Percentiles rank a stretch among this genome's conserved stretches.
phyloP scores from a whole-genome alignment of 2,329 filamentous ascomycete genomes.

The Stagonosporopsis tanaceti region DNA sequence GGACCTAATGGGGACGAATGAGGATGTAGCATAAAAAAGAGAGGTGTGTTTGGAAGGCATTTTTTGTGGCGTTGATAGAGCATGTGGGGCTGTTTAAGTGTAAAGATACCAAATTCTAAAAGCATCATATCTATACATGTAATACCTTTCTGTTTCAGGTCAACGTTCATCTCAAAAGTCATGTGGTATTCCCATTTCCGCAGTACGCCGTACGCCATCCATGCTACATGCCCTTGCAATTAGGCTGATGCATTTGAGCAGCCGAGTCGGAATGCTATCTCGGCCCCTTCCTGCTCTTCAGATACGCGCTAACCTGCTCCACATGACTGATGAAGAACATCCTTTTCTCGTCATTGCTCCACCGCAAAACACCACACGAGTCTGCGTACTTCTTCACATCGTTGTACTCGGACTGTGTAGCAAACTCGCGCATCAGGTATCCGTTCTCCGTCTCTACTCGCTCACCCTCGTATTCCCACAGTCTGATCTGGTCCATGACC shows the following conservation, averaged over 20 bases:
- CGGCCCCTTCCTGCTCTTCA: conserved; percentile 61
- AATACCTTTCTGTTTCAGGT: too few species aligned
- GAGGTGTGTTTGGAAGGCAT: neutral
- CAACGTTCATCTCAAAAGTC: neutral
- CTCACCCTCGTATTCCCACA: conserved; percentile 98
- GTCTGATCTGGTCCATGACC: conserved; percentile 93
- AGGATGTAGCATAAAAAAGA: conserved; percentile 1
- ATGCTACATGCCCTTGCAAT: neutral
- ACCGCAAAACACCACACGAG: conserved; percentile 87
- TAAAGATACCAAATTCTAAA: conserved; percentile 13
- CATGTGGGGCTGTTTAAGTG: neutral
- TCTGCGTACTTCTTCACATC: conserved; percentile 79
- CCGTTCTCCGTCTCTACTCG: conserved; percentile 85
- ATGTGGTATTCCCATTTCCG: neutral
- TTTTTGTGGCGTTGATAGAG: conserved; percentile 2
- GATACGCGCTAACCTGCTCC: conserved; percentile 85
- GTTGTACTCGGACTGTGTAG: conserved; percentile 72
- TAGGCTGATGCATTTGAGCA: neutral
- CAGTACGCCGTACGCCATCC: neutral
- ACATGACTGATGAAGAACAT: conserved; percentile 93
- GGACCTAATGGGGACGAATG: conserved; percentile 4
- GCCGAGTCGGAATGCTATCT: neutral
- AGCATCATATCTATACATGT: neutral
- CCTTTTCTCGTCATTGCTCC: conserved; percentile 79
- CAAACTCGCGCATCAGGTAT: conserved; percentile 90